These are phyloP conservation scores for Citrullus colocynthis DNA, from an alignment of 306 rosid species.

Conservation along the genomic window DNA sequence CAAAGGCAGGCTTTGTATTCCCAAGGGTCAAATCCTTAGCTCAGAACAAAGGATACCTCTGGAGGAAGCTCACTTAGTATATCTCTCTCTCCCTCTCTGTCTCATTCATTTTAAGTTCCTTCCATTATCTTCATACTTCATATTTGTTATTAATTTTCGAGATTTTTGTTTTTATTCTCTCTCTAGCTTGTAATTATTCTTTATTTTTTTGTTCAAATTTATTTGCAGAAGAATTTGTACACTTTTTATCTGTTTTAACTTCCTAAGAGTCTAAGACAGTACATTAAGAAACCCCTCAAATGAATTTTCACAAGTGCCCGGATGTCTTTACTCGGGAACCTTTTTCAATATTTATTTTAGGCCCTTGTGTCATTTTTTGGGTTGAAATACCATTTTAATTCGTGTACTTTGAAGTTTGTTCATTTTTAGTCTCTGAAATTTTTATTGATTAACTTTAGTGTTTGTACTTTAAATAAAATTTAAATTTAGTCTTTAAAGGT, in stretches of 20 bases:
- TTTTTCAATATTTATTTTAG: no score
- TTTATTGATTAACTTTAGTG: no score
- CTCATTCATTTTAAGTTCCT: background rate
- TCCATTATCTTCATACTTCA: background rate
- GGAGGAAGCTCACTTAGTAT: conserved; percentile 70
- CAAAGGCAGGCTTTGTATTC: conserved; percentile 71
- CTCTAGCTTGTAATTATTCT: background rate
- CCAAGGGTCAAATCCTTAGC: conserved; percentile 65
- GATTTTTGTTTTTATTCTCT: background rate
- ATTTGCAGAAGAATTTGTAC: background rate
- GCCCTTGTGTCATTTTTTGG: no score
- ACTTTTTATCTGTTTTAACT: background rate
- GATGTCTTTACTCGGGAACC: no score
- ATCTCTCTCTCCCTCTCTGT: background rate
- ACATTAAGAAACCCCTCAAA: background rate
- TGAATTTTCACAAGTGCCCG: background rate
- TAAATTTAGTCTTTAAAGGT: no score
- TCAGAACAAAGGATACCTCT: conserved; percentile 48
- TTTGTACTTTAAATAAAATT: no score
- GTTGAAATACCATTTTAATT: no score
- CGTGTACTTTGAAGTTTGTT: no score
- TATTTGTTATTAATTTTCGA: background rate
- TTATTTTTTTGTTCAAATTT: background rate
- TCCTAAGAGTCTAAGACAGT: background rate
- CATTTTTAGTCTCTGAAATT: no score